Evolutionary conservation across 805 yeast genomes (phyloP).

Genomic region (Barnettozyma sucrosica): DNA sequence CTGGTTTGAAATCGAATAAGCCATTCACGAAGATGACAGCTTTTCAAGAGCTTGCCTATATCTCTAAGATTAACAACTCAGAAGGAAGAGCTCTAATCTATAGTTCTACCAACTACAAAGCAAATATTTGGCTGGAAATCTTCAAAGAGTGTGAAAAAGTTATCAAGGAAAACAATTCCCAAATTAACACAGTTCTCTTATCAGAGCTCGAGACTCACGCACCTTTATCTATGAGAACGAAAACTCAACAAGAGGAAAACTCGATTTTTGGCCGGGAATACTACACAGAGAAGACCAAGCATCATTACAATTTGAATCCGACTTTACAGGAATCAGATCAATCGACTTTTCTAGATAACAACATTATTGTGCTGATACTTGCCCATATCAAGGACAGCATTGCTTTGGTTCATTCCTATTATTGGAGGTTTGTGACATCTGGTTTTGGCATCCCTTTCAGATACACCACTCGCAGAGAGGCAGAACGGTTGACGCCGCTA

Average conservation of each 20-base stretch:
- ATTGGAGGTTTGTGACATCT: conserved; percentile 19
- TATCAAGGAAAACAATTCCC: conserved; percentile 42
- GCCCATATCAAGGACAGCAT: conserved; percentile 7
- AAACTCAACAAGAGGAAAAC: conserved; percentile 15
- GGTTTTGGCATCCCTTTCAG: conserved; percentile 28
- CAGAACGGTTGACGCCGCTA: conserved; percentile 54
- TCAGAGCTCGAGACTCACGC: neutral
- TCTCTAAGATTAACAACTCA: conserved; percentile 44
- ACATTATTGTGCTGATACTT: conserved; percentile 12
- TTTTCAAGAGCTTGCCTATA: conserved; percentile 67
- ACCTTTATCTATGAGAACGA: neutral
- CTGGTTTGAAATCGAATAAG: conserved; percentile 52
- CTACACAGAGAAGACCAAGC: conserved; percentile 12
- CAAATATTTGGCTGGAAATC: conserved; percentile 51
- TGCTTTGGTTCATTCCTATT: conserved; percentile 10
- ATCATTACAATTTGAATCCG: conserved; percentile 11
- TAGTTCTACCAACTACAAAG: conserved; percentile 39
- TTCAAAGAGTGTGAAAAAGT: conserved; percentile 55
- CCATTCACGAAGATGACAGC: conserved; percentile 56
- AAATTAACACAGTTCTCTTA: conserved; percentile 27
- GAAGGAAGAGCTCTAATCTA: conserved; percentile 50
- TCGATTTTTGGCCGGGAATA: conserved; percentile 32
- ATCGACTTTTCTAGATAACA: conserved; percentile 17
- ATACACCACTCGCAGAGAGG: conserved; percentile 34
- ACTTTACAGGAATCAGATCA: conserved; percentile 4